Conservation (phyloP, 345 rosid species). For the Salix exigua region DNA sequence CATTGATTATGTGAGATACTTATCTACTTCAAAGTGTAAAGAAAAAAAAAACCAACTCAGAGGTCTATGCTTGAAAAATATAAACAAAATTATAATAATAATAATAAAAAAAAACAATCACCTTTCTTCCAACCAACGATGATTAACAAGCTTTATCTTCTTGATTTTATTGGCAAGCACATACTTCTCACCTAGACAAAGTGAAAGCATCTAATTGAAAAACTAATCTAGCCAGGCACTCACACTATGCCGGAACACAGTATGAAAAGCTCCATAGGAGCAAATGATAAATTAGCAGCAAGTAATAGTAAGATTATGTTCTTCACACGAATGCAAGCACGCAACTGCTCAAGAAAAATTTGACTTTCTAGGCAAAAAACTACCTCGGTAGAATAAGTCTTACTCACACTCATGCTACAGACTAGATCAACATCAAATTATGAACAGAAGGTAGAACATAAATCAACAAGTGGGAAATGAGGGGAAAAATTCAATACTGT, state of each 20-base stretch:
- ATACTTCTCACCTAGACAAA: conserved; percentile 76
- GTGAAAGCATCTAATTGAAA: background rate
- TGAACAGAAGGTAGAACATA: background rate
- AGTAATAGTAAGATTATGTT: background rate
- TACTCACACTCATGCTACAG: background rate
- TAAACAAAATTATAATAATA: background rate
- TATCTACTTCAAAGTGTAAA: background rate
- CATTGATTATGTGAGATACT: background rate
- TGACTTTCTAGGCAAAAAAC: background rate
- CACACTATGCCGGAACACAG: background rate
- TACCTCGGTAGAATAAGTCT: background rate
- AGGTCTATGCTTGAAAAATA: background rate
- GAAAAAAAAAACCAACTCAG: background rate
- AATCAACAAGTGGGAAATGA: background rate
- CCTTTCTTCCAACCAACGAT: conserved; percentile 94
- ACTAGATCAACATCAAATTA: background rate
- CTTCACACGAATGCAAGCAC: background rate
- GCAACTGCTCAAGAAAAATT: background rate
- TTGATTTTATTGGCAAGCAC: conserved; percentile 76
- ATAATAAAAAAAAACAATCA: conserved; percentile 20
- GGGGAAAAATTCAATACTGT: background rate
- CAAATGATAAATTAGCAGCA: background rate
- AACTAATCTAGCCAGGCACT: background rate
- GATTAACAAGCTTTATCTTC: conserved; percentile 80
- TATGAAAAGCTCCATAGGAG: background rate